Base-by-base conservation (phyloP, 1,284 basidiomycete species). In the Moniliophthora roreri region DNA sequence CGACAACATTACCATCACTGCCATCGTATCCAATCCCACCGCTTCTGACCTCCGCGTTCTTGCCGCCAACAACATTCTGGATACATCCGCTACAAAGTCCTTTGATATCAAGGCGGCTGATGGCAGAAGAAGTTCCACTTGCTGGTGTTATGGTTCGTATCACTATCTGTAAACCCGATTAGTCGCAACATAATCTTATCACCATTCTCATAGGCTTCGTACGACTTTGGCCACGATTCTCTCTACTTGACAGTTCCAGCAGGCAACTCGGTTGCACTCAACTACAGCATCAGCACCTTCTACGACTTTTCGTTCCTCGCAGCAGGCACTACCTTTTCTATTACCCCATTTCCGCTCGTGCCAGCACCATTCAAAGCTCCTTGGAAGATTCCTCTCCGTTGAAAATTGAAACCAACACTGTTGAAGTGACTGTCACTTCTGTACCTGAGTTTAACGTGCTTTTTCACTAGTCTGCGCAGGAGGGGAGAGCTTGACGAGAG, bases 271-370 rank as follows among this genome's bases (percentile, higher is more conserved):
- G 37, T 60, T 41, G 57, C 59, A 2, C 53, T 60, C 18, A 58
- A 58, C 51, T 58, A 57, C 47, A 58, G 50, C 39, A 39, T 60
- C 35, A 48, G 47, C 15, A 45, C 57, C 7, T 36, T 59, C 38
- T 60, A 56, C 51, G 57, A 60, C 53, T 60, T 60, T 38, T 60
- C 53, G 50, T 50, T 26, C 26, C 59, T 59, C 45, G 45, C 54
- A 4, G 50, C 57, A 36, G 37, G 46, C 13, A 50, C 57, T 7
- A n/a, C 39, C 18, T 60, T 60, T 55, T 28, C 44, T 4, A 16
- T 46, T 24, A 16, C 44, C 2, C 24, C n/a, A n/a, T n/a, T n/a
- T n/a, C n/a, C n/a, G n/a, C 44, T 32, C 44, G 26, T 32, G 28
- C 6, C 7, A n/a, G 24, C 4, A 46, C 44, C 13, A 28, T 28